Evolutionary conservation across 1,284 basidiomycete species (phyloP).

Genomic region (Pulchroboletus neoregius): DNA sequence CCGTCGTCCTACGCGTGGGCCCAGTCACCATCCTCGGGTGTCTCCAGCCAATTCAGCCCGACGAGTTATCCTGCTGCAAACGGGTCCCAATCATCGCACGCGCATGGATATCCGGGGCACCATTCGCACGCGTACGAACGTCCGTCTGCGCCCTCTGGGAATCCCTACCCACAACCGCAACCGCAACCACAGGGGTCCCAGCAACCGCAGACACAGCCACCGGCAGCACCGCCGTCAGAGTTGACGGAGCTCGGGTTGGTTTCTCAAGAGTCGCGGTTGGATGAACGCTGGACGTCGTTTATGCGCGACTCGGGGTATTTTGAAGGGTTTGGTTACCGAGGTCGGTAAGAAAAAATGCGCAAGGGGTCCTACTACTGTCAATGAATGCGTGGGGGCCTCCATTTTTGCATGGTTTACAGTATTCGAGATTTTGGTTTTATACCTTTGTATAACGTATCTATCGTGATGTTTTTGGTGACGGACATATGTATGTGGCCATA

Average conservation of each 20-base stretch:
- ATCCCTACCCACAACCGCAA: conserved; percentile 4
- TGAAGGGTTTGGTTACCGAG: conserved; percentile 32
- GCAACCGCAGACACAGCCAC: conserved; percentile 3
- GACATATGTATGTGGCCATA: too few species aligned
- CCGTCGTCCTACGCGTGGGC: conserved; percentile 1
- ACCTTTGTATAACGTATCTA: too few species aligned
- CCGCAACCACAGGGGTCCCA: not conserved
- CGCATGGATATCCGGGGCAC: conserved; percentile 11
- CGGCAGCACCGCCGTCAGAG: conserved; percentile 32
- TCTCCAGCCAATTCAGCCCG: conserved; percentile 4
- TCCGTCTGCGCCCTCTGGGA: conserved; percentile 4
- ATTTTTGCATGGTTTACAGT: too few species aligned
- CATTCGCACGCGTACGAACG: conserved; percentile 18
- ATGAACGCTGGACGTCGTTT: conserved; percentile 57
- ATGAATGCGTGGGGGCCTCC: too few species aligned
- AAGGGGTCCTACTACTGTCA: too few species aligned
- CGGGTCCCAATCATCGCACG: not conserved
- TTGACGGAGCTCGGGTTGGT: conserved; percentile 51
- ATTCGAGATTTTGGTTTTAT: too few species aligned
- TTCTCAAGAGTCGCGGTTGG: conserved; percentile 49
- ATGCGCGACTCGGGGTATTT: conserved; percentile 51
- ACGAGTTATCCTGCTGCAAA: conserved; percentile 7
- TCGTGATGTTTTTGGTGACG: too few species aligned
- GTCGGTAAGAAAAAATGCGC: conserved; percentile 13
- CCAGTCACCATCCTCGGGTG: too few species aligned